A percentile compares a stretch with the other conserved stretches of the same genome.
Evolutionary conservation across 176 grass and related monocot genomes (phyloP).

Genomic region (sorghum (Sorghum bicolor)): DNA sequence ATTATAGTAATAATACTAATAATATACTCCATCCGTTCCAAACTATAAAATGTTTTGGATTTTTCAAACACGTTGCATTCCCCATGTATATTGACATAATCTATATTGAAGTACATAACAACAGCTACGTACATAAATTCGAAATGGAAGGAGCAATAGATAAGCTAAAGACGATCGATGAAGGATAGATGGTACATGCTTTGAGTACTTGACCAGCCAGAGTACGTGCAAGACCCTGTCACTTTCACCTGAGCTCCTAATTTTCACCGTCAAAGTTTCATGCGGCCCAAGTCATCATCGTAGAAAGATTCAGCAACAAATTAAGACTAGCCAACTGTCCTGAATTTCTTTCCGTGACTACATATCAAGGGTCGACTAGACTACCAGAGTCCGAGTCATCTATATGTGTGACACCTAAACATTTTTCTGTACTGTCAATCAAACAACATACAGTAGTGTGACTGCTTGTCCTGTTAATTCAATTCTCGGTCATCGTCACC

Average conservation of each 20-base stretch:
- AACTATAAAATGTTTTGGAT: too few species aligned
- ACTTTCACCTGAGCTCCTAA: slow-evolving; percentile 5
- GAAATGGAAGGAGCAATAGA: too few species aligned
- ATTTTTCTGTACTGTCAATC: background rate
- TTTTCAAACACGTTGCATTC: too few species aligned
- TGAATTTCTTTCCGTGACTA: background rate
- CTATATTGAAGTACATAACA: too few species aligned
- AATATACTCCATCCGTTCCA: too few species aligned
- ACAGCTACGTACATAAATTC: too few species aligned
- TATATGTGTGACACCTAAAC: background rate
- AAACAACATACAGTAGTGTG: background rate
- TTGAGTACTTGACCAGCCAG: background rate
- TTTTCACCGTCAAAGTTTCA: slow-evolving; percentile 33
- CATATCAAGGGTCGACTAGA: slow-evolving; percentile 5
- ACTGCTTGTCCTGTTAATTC: background rate
- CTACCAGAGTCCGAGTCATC: slow-evolving; percentile 6
- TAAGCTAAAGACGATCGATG: too few species aligned
- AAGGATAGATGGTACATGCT: background rate
- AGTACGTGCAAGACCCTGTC: too few species aligned
- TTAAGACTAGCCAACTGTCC: background rate
- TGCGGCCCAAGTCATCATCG: background rate
- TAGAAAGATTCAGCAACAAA: background rate
- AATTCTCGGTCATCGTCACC: background rate
- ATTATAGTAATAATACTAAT: too few species aligned
- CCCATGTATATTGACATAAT: too few species aligned